Evolutionary conservation across 257 asterid genomes (phyloP).

Genomic region (Lithospermum erythrorhizon): DNA sequence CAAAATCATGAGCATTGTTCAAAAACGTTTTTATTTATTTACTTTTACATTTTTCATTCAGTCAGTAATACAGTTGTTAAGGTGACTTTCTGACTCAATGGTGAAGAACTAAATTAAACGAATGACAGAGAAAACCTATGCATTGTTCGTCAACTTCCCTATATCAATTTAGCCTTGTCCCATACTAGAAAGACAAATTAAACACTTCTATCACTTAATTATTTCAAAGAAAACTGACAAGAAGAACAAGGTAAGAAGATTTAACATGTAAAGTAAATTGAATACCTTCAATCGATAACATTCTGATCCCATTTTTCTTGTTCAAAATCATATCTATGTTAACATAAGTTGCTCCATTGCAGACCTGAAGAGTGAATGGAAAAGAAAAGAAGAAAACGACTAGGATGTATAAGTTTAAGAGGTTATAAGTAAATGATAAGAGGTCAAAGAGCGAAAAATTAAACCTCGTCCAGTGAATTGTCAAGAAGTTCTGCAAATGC

Average conservation of each 20-base stretch:
- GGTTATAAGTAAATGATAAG: not conserved
- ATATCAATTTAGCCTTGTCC: too few species aligned
- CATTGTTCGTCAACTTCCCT: too few species aligned
- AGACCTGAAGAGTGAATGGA: constrained; percentile 32
- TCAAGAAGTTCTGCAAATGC: constrained; percentile 97
- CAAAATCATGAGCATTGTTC: too few species aligned
- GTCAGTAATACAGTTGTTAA: too few species aligned
- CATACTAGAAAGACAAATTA: too few species aligned
- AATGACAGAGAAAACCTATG: too few species aligned
- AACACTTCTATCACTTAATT: too few species aligned
- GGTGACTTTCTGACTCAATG: too few species aligned
- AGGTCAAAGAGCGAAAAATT: not conserved
- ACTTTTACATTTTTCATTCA: too few species aligned
- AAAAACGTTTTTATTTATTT: too few species aligned
- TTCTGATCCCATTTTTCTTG: constrained; percentile 73
- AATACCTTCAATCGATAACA: constrained; percentile 83
- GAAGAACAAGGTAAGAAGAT: not conserved
- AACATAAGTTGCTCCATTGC: constrained; percentile 81
- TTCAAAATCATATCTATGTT: constrained; percentile 63
- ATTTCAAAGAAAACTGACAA: too few species aligned
- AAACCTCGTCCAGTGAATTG: constrained; percentile 86
- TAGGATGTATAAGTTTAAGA: not conserved
- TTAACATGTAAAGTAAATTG: not conserved
- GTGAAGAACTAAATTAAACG: too few species aligned
- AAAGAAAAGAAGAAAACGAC: not conserved